Percentiles rank a stretch among this genome's conserved stretches.
Conservation (phyloP, 495 filamentous ascomycete genomes). For the Daldinia vernicosa region DNA sequence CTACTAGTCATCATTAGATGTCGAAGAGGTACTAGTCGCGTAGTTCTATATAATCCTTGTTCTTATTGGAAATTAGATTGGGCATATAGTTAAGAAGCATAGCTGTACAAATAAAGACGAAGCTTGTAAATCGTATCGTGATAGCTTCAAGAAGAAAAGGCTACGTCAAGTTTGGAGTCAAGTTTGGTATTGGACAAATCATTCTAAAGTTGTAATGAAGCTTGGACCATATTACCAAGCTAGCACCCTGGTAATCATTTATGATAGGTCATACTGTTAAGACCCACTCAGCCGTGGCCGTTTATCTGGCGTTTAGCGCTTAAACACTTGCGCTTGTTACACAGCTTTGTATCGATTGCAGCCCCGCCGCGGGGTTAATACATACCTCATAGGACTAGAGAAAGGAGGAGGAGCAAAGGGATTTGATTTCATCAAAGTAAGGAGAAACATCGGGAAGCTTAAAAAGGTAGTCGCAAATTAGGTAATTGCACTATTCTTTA, state of each 20-base stretch:
- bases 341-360: not conserved
- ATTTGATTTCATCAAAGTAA: slow-evolving; percentile 8
- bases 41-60: slow-evolving; percentile 12
- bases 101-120: not conserved
- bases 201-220: slow-evolving; percentile 2
- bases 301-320: slow-evolving; percentile 31
- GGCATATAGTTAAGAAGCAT: slow-evolving; percentile 47
- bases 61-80: not conserved
- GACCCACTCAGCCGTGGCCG: slow-evolving; percentile 18
- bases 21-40: not conserved
- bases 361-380: slow-evolving; percentile 39
- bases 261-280: slow-evolving; percentile 13
- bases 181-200: slow-evolving; percentile 9
- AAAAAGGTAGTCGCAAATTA: not conserved
- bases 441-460: slow-evolving; percentile 37
- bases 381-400: not conserved
- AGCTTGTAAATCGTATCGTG: slow-evolving; percentile 18
- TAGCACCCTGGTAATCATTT: not conserved
- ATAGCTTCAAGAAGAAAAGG: slow-evolving; percentile 41
- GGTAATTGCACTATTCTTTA: not conserved
- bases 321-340: slow-evolving; percentile 29
- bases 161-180: not conserved
- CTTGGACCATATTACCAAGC: slow-evolving; percentile 5
- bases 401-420: slow-evolving; percentile 14
- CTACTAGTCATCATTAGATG: not conserved